A percentile compares a stretch with the other conserved stretches of the same genome.
These are phyloP conservation scores for Teunomyces stri DNA, from an alignment of 805 yeast species.

Conservation along the genomic window DNA sequence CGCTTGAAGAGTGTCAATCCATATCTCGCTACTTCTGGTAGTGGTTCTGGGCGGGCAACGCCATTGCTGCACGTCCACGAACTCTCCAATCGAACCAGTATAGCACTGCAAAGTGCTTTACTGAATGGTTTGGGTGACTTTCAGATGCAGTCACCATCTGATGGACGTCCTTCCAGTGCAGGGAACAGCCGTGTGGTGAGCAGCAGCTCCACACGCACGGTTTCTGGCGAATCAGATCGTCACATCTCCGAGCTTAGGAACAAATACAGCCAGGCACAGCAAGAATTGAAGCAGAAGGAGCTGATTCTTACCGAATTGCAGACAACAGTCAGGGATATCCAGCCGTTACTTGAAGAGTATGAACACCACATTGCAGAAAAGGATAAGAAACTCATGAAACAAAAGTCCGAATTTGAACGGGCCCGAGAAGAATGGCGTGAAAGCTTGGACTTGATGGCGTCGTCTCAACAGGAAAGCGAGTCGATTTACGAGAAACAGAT, in stretches of 20 bases:
- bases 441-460: slow-evolving; percentile 53
- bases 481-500: slow-evolving; percentile 46
- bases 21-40: slow-evolving; percentile 12
- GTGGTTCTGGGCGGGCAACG: not conserved
- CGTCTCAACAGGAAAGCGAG: slow-evolving; percentile 56
- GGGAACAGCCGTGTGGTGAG: not conserved
- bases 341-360: slow-evolving; percentile 46
- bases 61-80: not conserved
- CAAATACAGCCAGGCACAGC: slow-evolving; percentile 19
- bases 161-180: not conserved
- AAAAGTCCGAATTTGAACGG: slow-evolving; percentile 45
- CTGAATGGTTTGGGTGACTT: not conserved
- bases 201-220: not conserved
- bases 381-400: slow-evolving; percentile 48
- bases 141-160: not conserved
- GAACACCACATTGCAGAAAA: slow-evolving; percentile 41
- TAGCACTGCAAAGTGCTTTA: not conserved
- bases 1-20: slow-evolving; percentile 39
- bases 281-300: slow-evolving; percentile 41
- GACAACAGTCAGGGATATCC: slow-evolving; percentile 46
- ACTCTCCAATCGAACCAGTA: not conserved
- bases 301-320: slow-evolving; percentile 48
- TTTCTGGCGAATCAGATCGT: not conserved
- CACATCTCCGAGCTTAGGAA: slow-evolving; percentile 20
- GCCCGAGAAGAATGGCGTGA: slow-evolving; percentile 61